Evolutionary conservation across 2,329 filamentous ascomycete species (phyloP), one percentile per base, ranked within the genome.

Genomic region (Fusarium lyarnte): DNA sequence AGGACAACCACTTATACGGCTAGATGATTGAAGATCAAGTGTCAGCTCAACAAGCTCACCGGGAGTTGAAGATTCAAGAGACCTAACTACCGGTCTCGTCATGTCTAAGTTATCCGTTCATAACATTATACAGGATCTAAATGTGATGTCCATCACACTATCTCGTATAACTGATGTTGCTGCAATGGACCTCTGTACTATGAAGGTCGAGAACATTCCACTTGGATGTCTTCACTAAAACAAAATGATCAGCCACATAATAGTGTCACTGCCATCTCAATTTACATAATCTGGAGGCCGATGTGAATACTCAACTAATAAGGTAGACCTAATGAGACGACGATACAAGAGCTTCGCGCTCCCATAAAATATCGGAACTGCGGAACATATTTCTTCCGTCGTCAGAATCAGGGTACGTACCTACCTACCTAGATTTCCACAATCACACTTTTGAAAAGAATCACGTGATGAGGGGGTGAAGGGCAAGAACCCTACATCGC

Each of bases 401-500:
- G 5, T 27, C 14, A 6, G 8, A 4, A 17, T 17, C 8, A 25
- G 12, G 9, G 23, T 27, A 52, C 31, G 47, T 35, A 36, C 49
- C 23, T 36, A 19, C 11, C 11, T 31, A 8, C 19, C 11, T 31
- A 4, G n/a, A 12, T 47, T 47, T 17, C 13, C 17, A 29, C 39
- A 43, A 47, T 46, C 29, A 31, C 23, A 31, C 10, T 31, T 31
- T 17, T 17, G 46, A 25, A 1, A 3, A 21, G 2, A 1, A 3
- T 58, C 63, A 66, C 61, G 33, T 66, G 63, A 64, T 25, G 58
- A 63, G 59, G 59, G 62, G 59, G 62, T 14, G 61, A 66, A 83
- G 82, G 82, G 82, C 81, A 82, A 72, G 74, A 77, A 81, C 82
- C 82, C 82, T 83, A 83, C 77, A 35, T 51, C 12, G 29, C 47